Evolutionary conservation across 169 alveolate species (phyloP).

Genomic region (Babesia ovis): DNA sequence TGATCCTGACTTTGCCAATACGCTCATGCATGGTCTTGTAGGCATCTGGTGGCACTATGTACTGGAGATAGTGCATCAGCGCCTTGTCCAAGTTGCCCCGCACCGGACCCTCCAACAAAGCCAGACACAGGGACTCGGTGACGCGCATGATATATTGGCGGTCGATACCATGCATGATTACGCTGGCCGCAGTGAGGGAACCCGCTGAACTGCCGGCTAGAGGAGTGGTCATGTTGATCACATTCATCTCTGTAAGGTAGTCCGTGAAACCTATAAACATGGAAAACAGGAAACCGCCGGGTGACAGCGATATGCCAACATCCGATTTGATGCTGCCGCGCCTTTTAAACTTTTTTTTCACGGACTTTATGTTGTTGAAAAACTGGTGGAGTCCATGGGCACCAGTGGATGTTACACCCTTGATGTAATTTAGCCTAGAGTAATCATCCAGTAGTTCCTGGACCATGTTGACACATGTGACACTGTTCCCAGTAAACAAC

Average conservation of each 20-base stretch:
- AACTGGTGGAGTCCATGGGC: background rate
- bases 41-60: constrained; percentile 41
- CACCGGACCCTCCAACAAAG: background rate
- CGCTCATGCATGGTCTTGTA: constrained; percentile 53
- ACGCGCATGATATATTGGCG: background rate
- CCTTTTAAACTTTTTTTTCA: background rate
- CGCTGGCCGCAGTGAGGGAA: constrained; percentile 59
- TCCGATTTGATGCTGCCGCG: constrained; percentile 1
- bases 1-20: constrained; percentile 58
- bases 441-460: constrained; percentile 12
- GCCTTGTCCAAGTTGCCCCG: constrained; percentile 32
- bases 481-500: constrained; percentile 12
- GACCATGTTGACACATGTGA: background rate
- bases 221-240: constrained; percentile 67
- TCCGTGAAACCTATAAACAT: constrained; percentile 69
- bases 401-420: background rate
- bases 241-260: constrained; percentile 66
- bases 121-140: background rate
- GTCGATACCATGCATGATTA: constrained; percentile 23
- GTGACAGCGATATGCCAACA: constrained; percentile 71
- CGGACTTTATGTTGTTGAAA: background rate
- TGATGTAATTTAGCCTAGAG: background rate
- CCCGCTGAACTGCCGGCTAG: constrained; percentile 78
- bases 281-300: constrained; percentile 73
- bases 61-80: constrained; percentile 16